These are phyloP conservation scores for Daldinia bambusicola DNA, from an alignment of 495 filamentous ascomycete genomes.

Conservation along the genomic window DNA sequence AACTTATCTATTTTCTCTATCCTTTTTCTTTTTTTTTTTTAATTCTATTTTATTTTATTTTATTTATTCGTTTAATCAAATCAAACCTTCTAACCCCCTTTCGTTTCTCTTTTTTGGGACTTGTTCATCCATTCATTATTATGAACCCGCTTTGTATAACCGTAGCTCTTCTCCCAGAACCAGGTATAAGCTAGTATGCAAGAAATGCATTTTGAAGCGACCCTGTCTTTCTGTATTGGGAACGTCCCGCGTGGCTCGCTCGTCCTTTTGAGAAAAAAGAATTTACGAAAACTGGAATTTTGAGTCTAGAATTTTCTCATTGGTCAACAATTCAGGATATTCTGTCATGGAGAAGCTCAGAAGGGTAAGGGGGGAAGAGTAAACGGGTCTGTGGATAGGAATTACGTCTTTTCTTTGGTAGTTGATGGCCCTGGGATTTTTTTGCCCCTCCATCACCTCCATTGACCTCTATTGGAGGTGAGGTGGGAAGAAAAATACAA, in stretches of 20 bases:
- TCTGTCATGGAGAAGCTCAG: constrained; percentile 22
- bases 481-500: neutral
- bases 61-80: constrained; percentile 5
- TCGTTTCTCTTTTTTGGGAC: constrained; percentile 2
- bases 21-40: no score
- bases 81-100: constrained; percentile 5
- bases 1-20: constrained; percentile 24
- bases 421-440: constrained; percentile 20
- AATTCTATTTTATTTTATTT: constrained; percentile 11
- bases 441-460: constrained; percentile 30
- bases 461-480: neutral
- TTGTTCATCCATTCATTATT: neutral
- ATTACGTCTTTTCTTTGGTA: constrained; percentile 33
- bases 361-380: constrained; percentile 36
- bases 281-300: constrained; percentile 32
- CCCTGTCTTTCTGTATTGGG: constrained; percentile 38
- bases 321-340: constrained; percentile 42
- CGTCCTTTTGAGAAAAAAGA: constrained; percentile 20
- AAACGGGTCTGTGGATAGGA: constrained; percentile 15
- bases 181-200: constrained; percentile 29
- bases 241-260: constrained; percentile 22
- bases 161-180: constrained; percentile 6
- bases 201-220: constrained; percentile 36
- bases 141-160: constrained; percentile 14
- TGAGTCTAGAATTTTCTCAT: constrained; percentile 43